These are phyloP conservation scores for Quercus mongolica DNA, from an alignment of 306 rosid species.

Conservation along the genomic window DNA sequence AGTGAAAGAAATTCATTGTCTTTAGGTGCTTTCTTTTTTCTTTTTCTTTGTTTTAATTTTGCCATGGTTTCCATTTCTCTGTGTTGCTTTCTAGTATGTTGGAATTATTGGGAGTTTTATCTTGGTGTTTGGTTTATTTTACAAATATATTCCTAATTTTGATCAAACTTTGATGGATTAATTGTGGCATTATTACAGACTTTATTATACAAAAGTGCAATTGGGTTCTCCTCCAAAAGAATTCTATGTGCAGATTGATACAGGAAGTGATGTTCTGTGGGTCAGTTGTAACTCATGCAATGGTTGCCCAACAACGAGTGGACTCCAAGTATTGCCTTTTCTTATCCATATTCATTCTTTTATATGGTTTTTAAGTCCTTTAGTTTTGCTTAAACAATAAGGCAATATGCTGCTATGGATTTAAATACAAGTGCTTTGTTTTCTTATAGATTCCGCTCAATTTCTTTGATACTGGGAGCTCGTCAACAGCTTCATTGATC, in stretches of 20 bases:
- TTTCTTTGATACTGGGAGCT: conserved; percentile 62
- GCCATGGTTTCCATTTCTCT: neutral
- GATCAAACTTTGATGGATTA: neutral
- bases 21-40: neutral
- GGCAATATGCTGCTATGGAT: neutral
- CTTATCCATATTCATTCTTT: neutral
- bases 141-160: neutral
- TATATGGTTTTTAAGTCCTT: conserved; percentile 12
- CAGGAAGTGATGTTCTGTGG: conserved; percentile 98
- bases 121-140: no score
- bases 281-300: conserved; percentile 79
- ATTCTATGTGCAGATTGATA: conserved; percentile 90
- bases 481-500: conserved; percentile 66
- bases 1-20: neutral
- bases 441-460: conserved; percentile 64
- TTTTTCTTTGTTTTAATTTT: neutral
- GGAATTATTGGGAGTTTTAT: neutral
- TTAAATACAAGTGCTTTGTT: conserved; percentile 15
- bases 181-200: conserved; percentile 45
- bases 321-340: conserved; percentile 62
- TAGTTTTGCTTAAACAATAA: conserved; percentile 1
- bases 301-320: conserved; percentile 89
- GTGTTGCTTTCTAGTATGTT: neutral
- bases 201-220: conserved; percentile 75
- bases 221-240: conserved; percentile 91